Evolutionary conservation across 2,329 filamentous ascomycete species (phyloP).

Genomic region (Talaromyces sp.): DNA sequence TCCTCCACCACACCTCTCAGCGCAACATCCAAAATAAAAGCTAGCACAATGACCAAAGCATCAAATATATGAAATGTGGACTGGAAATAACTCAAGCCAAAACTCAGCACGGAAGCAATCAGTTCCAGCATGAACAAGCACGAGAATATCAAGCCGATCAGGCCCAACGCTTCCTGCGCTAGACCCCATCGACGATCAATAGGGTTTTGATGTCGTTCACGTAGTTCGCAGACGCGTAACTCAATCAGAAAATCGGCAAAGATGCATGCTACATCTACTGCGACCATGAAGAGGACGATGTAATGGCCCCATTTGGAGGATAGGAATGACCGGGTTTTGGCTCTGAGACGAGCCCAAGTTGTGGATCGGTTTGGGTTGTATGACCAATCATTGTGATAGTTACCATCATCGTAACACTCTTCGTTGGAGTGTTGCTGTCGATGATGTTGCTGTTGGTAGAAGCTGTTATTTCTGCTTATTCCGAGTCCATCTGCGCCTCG

Average conservation of each 20-base stretch:
- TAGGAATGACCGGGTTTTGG: conserved; percentile 32
- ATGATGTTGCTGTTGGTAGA: not conserved
- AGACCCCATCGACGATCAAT: conserved; percentile 30
- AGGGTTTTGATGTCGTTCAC: conserved; percentile 24
- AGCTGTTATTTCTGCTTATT: conserved; percentile 7
- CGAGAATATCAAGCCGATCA: conserved; percentile 58
- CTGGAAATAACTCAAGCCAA: conserved; percentile 59
- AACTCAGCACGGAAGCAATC: conserved; percentile 57
- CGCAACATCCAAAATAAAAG: conserved; percentile 61
- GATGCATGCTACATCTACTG: conserved; percentile 51
- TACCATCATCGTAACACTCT: not conserved
- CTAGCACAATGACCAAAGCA: conserved; percentile 58
- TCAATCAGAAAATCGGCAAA: conserved; percentile 53
- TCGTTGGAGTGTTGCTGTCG: not conserved
- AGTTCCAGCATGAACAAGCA: conserved; percentile 64
- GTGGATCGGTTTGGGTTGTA: not conserved
- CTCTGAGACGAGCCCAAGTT: conserved; percentile 13
- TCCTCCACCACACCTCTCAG: conserved; percentile 49
- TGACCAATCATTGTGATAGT: conserved; percentile 8
- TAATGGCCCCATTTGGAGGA: conserved; percentile 50
- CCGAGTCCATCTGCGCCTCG: not conserved
- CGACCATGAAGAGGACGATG: conserved; percentile 47
- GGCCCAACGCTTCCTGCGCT: conserved; percentile 46
- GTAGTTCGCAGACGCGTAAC: conserved; percentile 48
- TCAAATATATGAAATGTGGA: conserved; percentile 64